Conservation (phyloP, 2,329 filamentous ascomycete genomes). For the Phaeoacremonium minimum region DNA sequence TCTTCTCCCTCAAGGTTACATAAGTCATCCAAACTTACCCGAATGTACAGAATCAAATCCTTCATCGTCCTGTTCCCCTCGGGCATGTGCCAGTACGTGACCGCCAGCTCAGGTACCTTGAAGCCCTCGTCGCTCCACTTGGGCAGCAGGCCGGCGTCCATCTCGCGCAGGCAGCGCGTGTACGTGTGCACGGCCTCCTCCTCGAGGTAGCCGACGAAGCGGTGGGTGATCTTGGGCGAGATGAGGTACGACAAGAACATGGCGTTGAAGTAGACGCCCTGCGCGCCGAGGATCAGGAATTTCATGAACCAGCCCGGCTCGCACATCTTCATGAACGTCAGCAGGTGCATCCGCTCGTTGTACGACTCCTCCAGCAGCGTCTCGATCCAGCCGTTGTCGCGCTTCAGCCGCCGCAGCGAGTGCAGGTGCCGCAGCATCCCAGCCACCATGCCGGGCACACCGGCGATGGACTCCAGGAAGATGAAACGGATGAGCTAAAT, state of each 20-base stretch:
- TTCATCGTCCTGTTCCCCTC: conserved; percentile 77
- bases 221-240: conserved; percentile 82
- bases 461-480: conserved; percentile 91
- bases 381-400: conserved; percentile 97
- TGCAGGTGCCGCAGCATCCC: conserved; percentile 89
- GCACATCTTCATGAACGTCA: conserved; percentile 90
- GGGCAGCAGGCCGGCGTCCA: conserved; percentile 79
- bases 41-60: conserved; percentile 82
- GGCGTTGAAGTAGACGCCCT: conserved; percentile 95
- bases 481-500: conserved; percentile 72
- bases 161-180: conserved; percentile 79
- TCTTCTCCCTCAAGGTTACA: background rate
- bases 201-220: conserved; percentile 95
- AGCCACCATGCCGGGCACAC: conserved; percentile 94
- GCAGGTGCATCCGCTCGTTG: conserved; percentile 89
- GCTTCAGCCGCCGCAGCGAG: conserved; percentile 77
- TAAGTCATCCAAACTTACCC: conserved; percentile 31
- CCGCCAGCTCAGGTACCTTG: conserved; percentile 78
- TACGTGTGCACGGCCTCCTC: conserved; percentile 97
- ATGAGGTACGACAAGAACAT: conserved; percentile 87
- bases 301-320: conserved; percentile 78
- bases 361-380: conserved; percentile 85
- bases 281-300: conserved; percentile 82
- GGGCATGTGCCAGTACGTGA: conserved; percentile 93
- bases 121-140: conserved; percentile 71